Conservation (phyloP, 495 filamentous ascomycete genomes). For the Sordaria brevicollis region DNA sequence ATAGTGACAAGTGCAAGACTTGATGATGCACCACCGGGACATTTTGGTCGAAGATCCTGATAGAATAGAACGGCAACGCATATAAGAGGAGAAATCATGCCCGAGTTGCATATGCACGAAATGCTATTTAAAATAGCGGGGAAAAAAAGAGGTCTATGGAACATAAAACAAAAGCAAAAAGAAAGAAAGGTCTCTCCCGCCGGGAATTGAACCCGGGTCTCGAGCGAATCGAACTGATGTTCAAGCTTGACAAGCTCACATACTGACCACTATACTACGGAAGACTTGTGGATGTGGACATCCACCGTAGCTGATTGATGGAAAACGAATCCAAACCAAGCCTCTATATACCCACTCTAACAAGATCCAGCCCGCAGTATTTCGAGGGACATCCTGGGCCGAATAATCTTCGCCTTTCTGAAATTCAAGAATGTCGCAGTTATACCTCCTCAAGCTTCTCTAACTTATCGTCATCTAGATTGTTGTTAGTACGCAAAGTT, state of each 20-base stretch:
- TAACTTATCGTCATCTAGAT: neutral
- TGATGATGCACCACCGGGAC: too few relatives aligned
- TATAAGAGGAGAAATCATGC: too few relatives aligned
- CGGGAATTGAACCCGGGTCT: neutral
- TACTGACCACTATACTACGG: neutral
- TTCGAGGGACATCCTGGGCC: too few relatives aligned
- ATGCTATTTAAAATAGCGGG: neutral
- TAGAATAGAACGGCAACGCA: too few relatives aligned
- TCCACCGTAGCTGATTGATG: neutral
- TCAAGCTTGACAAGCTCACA: neutral
- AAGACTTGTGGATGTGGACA: neutral
- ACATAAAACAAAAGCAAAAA: neutral
- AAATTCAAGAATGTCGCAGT: neutral
- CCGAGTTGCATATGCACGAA: too few relatives aligned
- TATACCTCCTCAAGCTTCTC: neutral
- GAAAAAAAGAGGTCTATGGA: neutral
- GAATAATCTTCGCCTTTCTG: neutral
- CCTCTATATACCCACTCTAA: neutral
- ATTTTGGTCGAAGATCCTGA: too few relatives aligned
- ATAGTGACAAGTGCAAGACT: too few relatives aligned
- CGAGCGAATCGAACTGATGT: neutral
- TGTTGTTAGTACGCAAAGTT: neutral
- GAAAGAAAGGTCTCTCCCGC: neutral
- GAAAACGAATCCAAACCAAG: fast-evolving
- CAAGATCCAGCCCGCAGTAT: too few relatives aligned